Percentiles rank a stretch among this genome's conserved stretches.
Evolutionary conservation across 208 protist genomes (phyloP).

Genomic region (Crithidia fasciculata): DNA sequence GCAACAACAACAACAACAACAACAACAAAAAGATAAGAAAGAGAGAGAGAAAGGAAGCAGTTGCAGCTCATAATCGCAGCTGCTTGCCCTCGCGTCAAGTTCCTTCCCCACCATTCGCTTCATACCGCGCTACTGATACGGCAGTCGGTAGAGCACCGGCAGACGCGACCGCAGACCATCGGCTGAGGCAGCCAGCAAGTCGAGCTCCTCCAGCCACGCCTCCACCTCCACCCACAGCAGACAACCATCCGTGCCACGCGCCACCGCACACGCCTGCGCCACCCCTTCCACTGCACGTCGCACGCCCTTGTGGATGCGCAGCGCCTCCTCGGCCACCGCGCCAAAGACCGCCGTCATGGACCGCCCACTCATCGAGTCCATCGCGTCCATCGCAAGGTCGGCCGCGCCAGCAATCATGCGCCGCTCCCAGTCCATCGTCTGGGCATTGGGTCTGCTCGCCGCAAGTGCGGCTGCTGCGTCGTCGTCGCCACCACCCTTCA

Average conservation of each 20-base stretch:
- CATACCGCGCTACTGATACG: constrained; percentile 25
- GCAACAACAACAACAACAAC: neutral
- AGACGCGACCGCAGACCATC: constrained; percentile 47
- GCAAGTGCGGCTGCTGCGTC: neutral
- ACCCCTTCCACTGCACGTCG: constrained; percentile 19
- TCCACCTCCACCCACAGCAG: constrained; percentile 22
- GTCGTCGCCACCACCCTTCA: constrained; percentile 14
- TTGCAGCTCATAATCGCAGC: neutral
- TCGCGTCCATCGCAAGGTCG: constrained; percentile 58
- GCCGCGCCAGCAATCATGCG: constrained; percentile 63
- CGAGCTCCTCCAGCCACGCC: constrained; percentile 34
- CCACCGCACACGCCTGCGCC: constrained; percentile 1
- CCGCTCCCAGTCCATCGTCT: constrained; percentile 39
- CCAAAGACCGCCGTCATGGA: constrained; percentile 52
- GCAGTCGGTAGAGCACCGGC: constrained; percentile 42
- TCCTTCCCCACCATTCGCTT: too few relatives aligned
- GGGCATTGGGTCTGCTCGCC: neutral
- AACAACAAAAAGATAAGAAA: neutral
- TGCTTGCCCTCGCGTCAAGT: neutral
- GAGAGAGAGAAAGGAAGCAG: neutral
- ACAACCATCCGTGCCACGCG: constrained; percentile 10
- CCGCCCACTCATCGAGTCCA: constrained; percentile 62
- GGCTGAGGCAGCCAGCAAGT: constrained; percentile 29
- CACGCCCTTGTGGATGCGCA: constrained; percentile 48
- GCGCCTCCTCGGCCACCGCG: constrained; percentile 54